Evolutionary conservation across 2,329 filamentous ascomycete genomes (phyloP), one percentile per base, ranked within the genome.

Genomic region (Mycocentrospora acerina): DNA sequence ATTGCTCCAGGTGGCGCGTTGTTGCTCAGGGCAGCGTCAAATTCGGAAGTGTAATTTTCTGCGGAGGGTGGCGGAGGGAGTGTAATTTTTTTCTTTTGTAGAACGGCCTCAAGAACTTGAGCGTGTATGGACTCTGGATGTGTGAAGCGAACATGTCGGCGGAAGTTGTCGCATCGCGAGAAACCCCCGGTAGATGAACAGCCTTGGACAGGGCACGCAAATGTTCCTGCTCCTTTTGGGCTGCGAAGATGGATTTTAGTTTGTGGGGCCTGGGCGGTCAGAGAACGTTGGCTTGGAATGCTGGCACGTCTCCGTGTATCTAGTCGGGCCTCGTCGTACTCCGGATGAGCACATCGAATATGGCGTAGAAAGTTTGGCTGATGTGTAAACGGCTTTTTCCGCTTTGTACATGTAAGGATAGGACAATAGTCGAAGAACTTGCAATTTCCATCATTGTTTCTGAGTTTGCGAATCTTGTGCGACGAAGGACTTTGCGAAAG

Each of bases 41-140:
- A 24, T 11, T 29, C 36, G 7, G 19, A 12, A 10, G 14, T 13
- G 24, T 33, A 33, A n/a, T 33, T 29, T 1, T 18, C 13, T 9
- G 9, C 7, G 6, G 36, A 10, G 2, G 36, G 24, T 3, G 36
- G 29, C 16, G 30, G 18, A 11, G 29, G 19, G 15, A 41, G 32
- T 10, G 27, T 32, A 11, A 35, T 31, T 8, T 6, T 17, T 8
- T 25, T 32, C 14, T 36, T 41, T 7, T 27, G 3, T 1, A 24
- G 3, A 9, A 29, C 27, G n/a, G 28, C 32, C 27, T 41, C 24
- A 10, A 36, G 17, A 15, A 36, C 24, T 10, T 28, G 26, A 4
- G 38, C 38, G 16, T 35, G 32, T 7, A 25, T 30, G 15, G 39
- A 42, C 2, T 22, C 19, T 16, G 33, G 39, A 12, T 41, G 38